Evolutionary conservation across 2,329 filamentous ascomycete species (phyloP).

Genomic region (Phialocephala subalpina): DNA sequence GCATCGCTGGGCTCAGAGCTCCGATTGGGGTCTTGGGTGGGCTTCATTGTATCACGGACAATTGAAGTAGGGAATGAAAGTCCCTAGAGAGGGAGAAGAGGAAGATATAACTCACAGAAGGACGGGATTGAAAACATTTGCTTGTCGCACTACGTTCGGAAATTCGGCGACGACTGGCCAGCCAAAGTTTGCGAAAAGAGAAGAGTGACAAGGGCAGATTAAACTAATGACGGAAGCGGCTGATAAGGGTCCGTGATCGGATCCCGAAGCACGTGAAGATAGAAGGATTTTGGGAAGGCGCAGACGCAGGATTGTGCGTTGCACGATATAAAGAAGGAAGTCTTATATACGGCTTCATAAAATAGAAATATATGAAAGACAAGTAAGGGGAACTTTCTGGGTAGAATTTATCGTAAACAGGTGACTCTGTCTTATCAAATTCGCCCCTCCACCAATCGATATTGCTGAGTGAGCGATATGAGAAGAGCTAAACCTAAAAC

Average conservation of each 20-base stretch:
- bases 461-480: slow-evolving; percentile 1
- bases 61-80: background rate
- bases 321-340: background rate
- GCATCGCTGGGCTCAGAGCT: slow-evolving; percentile 5
- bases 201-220: background rate
- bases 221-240: slow-evolving; percentile 14
- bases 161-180: slow-evolving; percentile 2
- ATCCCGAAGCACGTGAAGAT: background rate
- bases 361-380: too few species aligned
- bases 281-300: background rate
- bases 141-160: background rate
- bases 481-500: background rate
- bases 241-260: background rate
- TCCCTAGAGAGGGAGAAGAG: background rate
- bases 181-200: background rate
- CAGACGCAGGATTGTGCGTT: too few species aligned
- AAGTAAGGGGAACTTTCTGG: too few species aligned
- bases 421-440: background rate
- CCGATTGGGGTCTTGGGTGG: background rate
- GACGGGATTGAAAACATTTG: background rate
- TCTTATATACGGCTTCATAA: too few species aligned
- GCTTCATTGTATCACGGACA: background rate
- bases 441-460: slow-evolving; percentile 11
- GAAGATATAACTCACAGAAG: slow-evolving; percentile 6
- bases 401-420: too few species aligned